Evolutionary conservation across 306 rosid genomes (phyloP).

Genomic region (Styphnolobium japonicum): DNA sequence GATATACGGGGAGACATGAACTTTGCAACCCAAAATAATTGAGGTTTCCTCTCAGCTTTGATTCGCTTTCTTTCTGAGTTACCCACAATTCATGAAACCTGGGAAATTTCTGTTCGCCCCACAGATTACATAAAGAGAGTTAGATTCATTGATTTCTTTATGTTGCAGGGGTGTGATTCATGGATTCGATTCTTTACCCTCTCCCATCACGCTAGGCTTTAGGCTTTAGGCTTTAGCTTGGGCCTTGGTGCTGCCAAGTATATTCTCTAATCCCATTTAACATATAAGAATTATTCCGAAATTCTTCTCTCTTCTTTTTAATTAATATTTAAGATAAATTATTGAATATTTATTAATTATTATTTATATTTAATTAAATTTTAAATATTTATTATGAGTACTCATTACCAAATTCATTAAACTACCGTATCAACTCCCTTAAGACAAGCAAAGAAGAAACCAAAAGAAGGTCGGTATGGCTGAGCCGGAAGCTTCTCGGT

Average conservation of each 20-base stretch:
- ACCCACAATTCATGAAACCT: not conserved
- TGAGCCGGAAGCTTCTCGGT: slow-evolving; percentile 42
- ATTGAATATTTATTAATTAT: too few relatives aligned
- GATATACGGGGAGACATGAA: not conserved
- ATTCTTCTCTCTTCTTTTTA: too few relatives aligned
- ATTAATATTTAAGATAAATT: too few relatives aligned
- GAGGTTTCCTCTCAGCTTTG: not conserved
- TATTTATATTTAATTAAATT: too few relatives aligned
- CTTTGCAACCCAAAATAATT: not conserved
- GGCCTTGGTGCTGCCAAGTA: not conserved
- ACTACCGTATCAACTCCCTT: too few relatives aligned
- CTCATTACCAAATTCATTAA: too few relatives aligned
- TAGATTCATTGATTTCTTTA: not conserved
- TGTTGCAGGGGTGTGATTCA: not conserved
- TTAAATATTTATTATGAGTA: too few relatives aligned
- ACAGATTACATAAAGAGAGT: not conserved
- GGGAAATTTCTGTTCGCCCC: not conserved
- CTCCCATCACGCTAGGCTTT: not conserved
- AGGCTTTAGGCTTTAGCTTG: not conserved
- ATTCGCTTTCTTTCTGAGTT: not conserved
- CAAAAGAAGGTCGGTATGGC: slow-evolving; percentile 11
- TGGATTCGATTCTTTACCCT: not conserved
- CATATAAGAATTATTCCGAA: too few relatives aligned
- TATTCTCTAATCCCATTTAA: not conserved
- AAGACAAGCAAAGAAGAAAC: not conserved